Conservation (phyloP, 495 filamentous ascomycete genomes). For the Evansstolkia leycettana region DNA sequence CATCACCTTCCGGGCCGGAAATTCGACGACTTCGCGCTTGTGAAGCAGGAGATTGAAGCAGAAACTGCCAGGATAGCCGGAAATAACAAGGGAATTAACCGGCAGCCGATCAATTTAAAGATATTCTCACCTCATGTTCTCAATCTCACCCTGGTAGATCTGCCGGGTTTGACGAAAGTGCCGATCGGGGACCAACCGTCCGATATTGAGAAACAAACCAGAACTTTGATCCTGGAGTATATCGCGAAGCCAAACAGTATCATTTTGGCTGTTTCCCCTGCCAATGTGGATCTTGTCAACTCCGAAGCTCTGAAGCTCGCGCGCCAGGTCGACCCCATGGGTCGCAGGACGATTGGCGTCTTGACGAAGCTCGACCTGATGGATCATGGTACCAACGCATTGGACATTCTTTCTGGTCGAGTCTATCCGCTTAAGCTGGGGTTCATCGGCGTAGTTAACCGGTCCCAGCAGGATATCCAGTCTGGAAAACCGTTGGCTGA, state of each 20-base stretch:
- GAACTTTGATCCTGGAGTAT: conserved; percentile 94
- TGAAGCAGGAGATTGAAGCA: conserved; percentile 94
- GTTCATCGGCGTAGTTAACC: conserved; percentile 96
- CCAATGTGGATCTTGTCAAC: conserved; percentile 97
- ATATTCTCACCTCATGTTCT: conserved; percentile 97
- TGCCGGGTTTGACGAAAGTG: conserved; percentile 94
- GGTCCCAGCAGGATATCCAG: conserved; percentile 97
- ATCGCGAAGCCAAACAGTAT: conserved; percentile 99
- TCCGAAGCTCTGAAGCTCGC: conserved; percentile 96
- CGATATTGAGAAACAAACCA: conserved; percentile 98
- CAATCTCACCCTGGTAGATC: conserved; percentile 89
- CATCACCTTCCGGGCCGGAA: conserved; percentile 82
- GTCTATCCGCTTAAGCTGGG: conserved; percentile 96
- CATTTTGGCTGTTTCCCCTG: conserved; percentile 90
- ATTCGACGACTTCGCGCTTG: conserved; percentile 83
- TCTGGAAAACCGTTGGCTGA: conserved; percentile 83
- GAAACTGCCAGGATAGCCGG: conserved; percentile 93
- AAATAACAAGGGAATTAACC: conserved; percentile 96
- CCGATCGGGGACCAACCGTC: conserved; percentile 96
- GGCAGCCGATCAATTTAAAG: conserved; percentile 95
- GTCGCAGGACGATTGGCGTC: conserved; percentile 89
- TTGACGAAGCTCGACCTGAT: conserved; percentile 96
- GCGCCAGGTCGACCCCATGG: conserved; percentile 91
- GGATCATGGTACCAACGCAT: conserved; percentile 97
- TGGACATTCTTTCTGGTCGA: conserved; percentile 90